A percentile compares a stretch with the other conserved stretches of the same genome.
Evolutionary conservation across 306 rosid genomes (phyloP).

Genomic region (Citrullus amarus): DNA sequence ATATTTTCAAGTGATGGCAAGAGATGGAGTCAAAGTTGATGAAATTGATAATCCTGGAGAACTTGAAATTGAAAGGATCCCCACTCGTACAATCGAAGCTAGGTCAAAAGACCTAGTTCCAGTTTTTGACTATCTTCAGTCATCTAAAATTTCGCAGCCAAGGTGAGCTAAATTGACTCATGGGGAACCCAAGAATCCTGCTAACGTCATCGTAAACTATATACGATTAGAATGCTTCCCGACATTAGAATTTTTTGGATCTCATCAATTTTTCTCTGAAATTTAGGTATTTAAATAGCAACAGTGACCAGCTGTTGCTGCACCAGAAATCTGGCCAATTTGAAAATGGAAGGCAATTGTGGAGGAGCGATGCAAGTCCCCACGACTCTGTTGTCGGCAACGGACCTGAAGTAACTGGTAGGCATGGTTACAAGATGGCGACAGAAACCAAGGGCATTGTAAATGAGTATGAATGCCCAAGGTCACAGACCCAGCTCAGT

Average conservation of each 20-base stretch:
- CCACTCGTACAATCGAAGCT: slow-evolving; percentile 55
- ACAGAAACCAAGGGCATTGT: slow-evolving; percentile 35
- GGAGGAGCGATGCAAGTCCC: slow-evolving; percentile 25
- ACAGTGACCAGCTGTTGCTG: slow-evolving; percentile 10
- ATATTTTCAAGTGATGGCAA: slow-evolving; percentile 55
- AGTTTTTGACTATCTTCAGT: slow-evolving; percentile 47
- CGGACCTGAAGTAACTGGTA: slow-evolving; percentile 35
- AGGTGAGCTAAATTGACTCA: slow-evolving; percentile 28
- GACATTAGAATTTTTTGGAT: neutral
- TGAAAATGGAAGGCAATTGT: slow-evolving; percentile 42
- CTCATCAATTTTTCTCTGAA: neutral
- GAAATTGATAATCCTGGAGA: slow-evolving; percentile 47
- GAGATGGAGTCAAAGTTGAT: slow-evolving; percentile 35
- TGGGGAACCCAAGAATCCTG: neutral
- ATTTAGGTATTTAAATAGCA: neutral
- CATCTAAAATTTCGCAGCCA: slow-evolving; percentile 36
- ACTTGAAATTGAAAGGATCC: slow-evolving; percentile 66
- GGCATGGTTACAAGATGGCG: slow-evolving; percentile 27
- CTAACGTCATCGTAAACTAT: neutral
- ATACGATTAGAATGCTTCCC: neutral
- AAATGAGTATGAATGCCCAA: slow-evolving; percentile 48
- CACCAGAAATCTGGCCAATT: slow-evolving; percentile 25
- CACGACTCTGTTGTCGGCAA: slow-evolving; percentile 21
- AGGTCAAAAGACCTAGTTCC: slow-evolving; percentile 76
- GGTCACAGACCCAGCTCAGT: slow-evolving; percentile 45